phyloP scores from a whole-genome alignment of 2,329 filamentous ascomycete genomes.

The Cordyceps pruinosa region DNA sequence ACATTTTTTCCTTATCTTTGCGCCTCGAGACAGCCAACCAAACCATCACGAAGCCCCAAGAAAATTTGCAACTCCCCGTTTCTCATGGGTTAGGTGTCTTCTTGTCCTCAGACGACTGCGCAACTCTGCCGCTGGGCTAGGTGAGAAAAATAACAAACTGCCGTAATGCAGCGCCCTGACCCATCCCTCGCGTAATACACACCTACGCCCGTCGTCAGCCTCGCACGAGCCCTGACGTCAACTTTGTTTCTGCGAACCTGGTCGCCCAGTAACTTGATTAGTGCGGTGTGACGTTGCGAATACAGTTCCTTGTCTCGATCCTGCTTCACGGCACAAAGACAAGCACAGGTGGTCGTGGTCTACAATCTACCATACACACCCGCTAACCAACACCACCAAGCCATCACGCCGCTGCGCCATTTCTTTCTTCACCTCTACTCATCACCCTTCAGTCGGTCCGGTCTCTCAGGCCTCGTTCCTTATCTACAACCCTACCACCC shows the following conservation, averaged over 20 bases:
- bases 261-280: too few species aligned
- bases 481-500: background rate
- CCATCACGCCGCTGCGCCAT: constrained; percentile 1
- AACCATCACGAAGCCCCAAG: background rate
- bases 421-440: background rate
- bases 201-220: background rate
- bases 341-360: too few species aligned
- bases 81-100: constrained; percentile 6
- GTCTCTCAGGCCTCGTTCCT: background rate
- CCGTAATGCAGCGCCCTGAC: background rate
- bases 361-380: too few species aligned
- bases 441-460: background rate
- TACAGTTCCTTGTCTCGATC: too few species aligned
- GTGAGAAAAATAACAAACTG: background rate
- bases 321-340: too few species aligned
- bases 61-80: background rate
- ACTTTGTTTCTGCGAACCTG: background rate
- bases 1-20: background rate
- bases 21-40: background rate
- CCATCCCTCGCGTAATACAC: background rate
- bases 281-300: too few species aligned
- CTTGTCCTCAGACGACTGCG: background rate
- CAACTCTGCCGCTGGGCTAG: background rate
- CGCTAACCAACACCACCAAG: too few species aligned
- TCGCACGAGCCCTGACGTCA: background rate